Evolutionary conservation across 345 rosid genomes (phyloP), one percentile per base, ranked within the genome.

Genomic region (Viola odorata): DNA sequence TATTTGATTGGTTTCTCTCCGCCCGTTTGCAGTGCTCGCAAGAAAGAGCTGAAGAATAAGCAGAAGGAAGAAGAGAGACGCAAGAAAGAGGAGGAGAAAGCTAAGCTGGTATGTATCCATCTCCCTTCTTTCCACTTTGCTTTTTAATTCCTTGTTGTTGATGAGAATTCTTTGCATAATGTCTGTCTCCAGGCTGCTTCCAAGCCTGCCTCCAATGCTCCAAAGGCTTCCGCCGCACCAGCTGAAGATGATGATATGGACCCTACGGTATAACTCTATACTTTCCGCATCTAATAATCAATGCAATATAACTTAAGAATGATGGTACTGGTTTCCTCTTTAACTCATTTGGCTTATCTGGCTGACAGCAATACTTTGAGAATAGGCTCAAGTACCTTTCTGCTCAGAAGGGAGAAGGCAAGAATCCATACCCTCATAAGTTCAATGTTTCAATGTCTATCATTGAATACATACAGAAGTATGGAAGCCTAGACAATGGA

Each of bases 211-310:
- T 9, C 55, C 45, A 62, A 60, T 6, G 39, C 11, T 16, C 63
- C 60, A 49, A 72, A 66, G 51, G n/a, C n/a, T n/a, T 62, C 71
- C 10, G 63, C 57, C 11, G 67, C 45, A 6, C 83, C 81, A 50
- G 94, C 78, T 58, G 98, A 94, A 72, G 97, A 94, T 56, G 99
- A 95, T 7, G 96, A 95, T 51, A 90, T 91, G 95, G 99, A 95
- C 69, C 91, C 99, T 5, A 91, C 95, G 55, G 99, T 95, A 80
- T 38, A 1, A 32, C 12, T 53, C 14, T 14, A 4, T 70, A 47
- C 50, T 39, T 6, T 45, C 12, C 40, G 12, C 12, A 15, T 36
- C 15, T 39, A n/a, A 13, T 39, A 6, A 13, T 3, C 12, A 13
- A 55, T 7, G 38, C n/a, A 37, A 15, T 55, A 37, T 13, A 9